Evolutionary conservation across 768 basidiomycete species (phyloP), one percentile per base, ranked within the genome.

Genomic region (Pleurotus tuber-regium): DNA sequence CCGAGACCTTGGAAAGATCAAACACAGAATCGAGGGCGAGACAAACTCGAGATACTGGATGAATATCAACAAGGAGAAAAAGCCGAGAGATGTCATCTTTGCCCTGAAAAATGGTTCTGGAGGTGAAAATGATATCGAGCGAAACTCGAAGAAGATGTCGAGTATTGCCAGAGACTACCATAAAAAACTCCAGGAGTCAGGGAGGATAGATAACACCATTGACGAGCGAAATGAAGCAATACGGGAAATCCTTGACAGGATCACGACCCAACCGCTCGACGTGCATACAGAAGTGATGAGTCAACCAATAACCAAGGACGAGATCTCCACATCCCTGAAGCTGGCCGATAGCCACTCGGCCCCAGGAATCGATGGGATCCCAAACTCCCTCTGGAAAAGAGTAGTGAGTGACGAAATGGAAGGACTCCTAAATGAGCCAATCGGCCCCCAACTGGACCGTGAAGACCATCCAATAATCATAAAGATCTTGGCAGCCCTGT

Each of bases 351-450:
- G 58, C 12, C 59, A 63, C 0, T 67, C 57, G 3, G 56, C 69
- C 0, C 12, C 66, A 0, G 63, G 67, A 0, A 8, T 66, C 2
- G 61, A 71, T 40, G 57, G 66, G 0, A 42, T 67, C 0, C 51
- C 64, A 14, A 59, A 66, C n/a, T 64, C 71, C 28, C 14, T 68
- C 0, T 69, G 63, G 61, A 68, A 64, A 40, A 51, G 23, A 1
- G 51, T 63, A 4, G 31, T 33, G n/a, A 2, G 10, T 8, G 28
- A 28, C 19, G 11, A 31, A 2, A 2, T 8, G n/a, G 29, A 30
- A 12, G 28, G 44, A 11, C 59, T 57, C 0, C 36, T 67, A 25
- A 52, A 21, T 23, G 29, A 33, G 33, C 39, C 35, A 54, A 44
- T 31, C 52, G 6, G 30, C 51, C 18, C 24, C 16, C 2, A 50